phyloP scores from a whole-genome alignment of 164 flowering plant genomes.

The Chimonanthus salicifolius region DNA sequence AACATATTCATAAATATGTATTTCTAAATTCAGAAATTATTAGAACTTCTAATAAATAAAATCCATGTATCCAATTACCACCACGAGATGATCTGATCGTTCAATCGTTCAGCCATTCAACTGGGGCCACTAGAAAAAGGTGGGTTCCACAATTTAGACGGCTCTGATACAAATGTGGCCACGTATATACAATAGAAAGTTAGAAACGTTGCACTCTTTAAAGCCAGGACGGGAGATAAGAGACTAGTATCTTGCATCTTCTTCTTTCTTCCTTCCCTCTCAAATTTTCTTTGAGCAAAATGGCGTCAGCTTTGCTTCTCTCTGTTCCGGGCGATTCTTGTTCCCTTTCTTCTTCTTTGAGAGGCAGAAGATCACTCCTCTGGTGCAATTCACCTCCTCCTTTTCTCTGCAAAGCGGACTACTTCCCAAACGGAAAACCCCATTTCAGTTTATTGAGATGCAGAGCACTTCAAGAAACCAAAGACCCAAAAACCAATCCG shows the following conservation, averaged over 20 bases:
- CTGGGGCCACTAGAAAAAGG: not conserved
- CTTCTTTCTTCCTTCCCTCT: not conserved
- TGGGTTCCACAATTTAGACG: not conserved
- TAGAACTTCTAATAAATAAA: no score
- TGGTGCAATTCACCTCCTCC: constrained; percentile 4
- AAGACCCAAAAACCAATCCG: constrained; percentile 31
- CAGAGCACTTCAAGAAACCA: constrained; percentile 58
- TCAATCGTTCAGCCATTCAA: not conserved
- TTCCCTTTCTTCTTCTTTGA: constrained; percentile 5
- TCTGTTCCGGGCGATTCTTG: not conserved
- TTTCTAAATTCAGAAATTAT: no score
- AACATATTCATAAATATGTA: no score
- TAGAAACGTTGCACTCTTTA: not conserved
- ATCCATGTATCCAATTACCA: no score
- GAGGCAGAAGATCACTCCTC: not conserved
- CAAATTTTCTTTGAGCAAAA: constrained; percentile 3
- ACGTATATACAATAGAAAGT: no score
- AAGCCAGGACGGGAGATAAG: not conserved
- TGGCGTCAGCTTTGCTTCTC: constrained; percentile 17
- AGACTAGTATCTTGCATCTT: not conserved
- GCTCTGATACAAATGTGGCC: not conserved
- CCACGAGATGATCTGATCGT: no score
- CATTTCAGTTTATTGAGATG: constrained; percentile 20
- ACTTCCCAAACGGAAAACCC: not conserved
- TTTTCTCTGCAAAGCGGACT: not conserved